Evolutionary conservation across 164 flowering plant species (phyloP).

Genomic region (Cinnamomum chago): DNA sequence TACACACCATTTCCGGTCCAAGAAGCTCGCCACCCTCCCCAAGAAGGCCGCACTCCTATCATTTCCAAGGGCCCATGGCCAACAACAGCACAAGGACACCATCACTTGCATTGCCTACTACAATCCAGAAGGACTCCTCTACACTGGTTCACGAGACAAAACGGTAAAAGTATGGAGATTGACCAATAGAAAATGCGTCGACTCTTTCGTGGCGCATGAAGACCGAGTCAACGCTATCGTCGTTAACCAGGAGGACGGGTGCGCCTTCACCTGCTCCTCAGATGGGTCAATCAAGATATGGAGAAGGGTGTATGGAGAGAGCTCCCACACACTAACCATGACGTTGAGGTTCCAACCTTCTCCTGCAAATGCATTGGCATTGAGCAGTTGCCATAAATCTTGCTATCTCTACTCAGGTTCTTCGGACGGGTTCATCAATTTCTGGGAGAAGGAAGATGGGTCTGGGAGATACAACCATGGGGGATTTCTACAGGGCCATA

Average conservation of each 20-base stretch:
- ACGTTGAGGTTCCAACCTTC: slow-evolving; percentile 40
- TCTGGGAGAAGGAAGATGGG: slow-evolving; percentile 35
- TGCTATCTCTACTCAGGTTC: slow-evolving; percentile 41
- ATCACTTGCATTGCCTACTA: slow-evolving; percentile 47
- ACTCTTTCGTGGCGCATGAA: slow-evolving; percentile 37
- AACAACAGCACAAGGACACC: slow-evolving; percentile 29
- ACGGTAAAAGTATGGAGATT: slow-evolving; percentile 35
- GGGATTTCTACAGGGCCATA: slow-evolving; percentile 38
- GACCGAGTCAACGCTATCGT: slow-evolving; percentile 31
- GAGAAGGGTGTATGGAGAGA: slow-evolving; percentile 38
- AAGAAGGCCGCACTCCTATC: slow-evolving; percentile 3
- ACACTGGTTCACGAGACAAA: slow-evolving; percentile 36
- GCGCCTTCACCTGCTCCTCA: slow-evolving; percentile 32
- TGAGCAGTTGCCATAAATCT: slow-evolving; percentile 8
- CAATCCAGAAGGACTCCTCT: slow-evolving; percentile 28
- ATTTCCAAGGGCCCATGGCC: slow-evolving; percentile 12
- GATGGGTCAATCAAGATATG: slow-evolving; percentile 48
- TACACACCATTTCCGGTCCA: slow-evolving; percentile 11
- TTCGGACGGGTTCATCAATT: slow-evolving; percentile 35
- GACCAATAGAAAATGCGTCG: slow-evolving; percentile 22
- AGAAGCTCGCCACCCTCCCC: slow-evolving; percentile 21
- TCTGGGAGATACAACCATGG: slow-evolving; percentile 34
- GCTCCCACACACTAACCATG: slow-evolving; percentile 44
- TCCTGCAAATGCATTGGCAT: slow-evolving; percentile 36
- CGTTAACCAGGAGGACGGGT: slow-evolving; percentile 40